Conservation (phyloP, 805 yeast species). For the Yarrowia phangngaensis region DNA sequence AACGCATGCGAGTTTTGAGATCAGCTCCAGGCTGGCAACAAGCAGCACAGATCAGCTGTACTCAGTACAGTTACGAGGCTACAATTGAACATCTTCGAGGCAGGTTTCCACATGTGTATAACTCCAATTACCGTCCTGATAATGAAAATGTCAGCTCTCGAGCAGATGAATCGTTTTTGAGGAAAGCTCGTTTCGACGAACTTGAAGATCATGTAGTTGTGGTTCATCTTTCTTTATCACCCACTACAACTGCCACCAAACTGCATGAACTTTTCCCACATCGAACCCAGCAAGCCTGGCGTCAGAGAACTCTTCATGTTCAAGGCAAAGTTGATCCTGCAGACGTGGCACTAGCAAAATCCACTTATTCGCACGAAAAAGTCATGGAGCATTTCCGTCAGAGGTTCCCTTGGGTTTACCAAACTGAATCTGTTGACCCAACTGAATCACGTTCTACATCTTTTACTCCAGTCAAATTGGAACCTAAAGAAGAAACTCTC, state of each 20-base stretch:
- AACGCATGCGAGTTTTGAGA: slow-evolving; percentile 16
- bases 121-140: slow-evolving; percentile 1
- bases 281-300: slow-evolving; percentile 25
- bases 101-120: slow-evolving; percentile 13
- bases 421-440: not conserved
- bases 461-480: no score
- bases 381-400: slow-evolving; percentile 5
- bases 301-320: slow-evolving; percentile 20
- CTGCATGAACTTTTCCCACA: slow-evolving; percentile 19
- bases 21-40: slow-evolving; percentile 12
- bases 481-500: no score
- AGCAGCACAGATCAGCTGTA: not conserved
- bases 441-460: no score
- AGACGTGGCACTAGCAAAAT: not conserved
- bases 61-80: slow-evolving; percentile 1
- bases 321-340: slow-evolving; percentile 5
- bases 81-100: slow-evolving; percentile 4
- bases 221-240: slow-evolving; percentile 2
- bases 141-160: not conserved
- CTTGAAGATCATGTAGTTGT: slow-evolving; percentile 6
- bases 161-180: slow-evolving; percentile 18
- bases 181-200: slow-evolving; percentile 22
- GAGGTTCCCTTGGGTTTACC: slow-evolving; percentile 23
- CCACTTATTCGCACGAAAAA: not conserved
- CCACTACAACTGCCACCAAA: slow-evolving; percentile 24